Percentiles rank a stretch among this genome's conserved stretches.
Conservation (phyloP, 2,329 filamentous ascomycete species). For the Colletotrichum sp. region DNA sequence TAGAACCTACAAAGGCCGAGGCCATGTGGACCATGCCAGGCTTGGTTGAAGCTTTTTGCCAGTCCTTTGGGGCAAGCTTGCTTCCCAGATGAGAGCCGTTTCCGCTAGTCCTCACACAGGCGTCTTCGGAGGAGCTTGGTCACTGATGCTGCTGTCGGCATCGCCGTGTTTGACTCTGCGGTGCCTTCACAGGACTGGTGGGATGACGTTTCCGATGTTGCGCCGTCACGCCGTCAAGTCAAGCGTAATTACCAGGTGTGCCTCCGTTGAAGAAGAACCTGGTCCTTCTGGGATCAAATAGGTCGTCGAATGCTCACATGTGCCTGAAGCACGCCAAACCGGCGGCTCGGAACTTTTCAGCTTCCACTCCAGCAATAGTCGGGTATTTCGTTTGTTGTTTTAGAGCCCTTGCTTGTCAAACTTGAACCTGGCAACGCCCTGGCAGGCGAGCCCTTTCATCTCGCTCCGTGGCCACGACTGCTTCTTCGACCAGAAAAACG, state of each 20-base stretch:
- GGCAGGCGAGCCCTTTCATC: neutral
- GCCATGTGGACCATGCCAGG: neutral
- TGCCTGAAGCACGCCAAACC: neutral
- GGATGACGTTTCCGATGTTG: neutral
- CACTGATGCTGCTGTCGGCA: neutral
- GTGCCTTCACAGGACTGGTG: neutral
- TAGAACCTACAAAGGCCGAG: neutral
- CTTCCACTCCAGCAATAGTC: neutral
- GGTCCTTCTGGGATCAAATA: neutral
- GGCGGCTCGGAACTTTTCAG: neutral
- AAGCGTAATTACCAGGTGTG: neutral
- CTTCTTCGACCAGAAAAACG: neutral
- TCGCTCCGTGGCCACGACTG: neutral
- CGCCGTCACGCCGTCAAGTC: neutral
- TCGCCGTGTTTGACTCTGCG: neutral
- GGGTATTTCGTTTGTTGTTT: too few species aligned
- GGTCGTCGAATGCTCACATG: neutral
- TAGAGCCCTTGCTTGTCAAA: neutral
- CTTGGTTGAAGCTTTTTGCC: neutral
- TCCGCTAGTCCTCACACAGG: neutral
- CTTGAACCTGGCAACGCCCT: neutral
- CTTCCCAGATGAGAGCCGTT: neutral
- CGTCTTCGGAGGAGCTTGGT: neutral
- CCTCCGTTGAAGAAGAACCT: neutral
- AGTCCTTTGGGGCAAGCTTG: neutral